phyloP scores from a whole-genome alignment of 75 land plant species.

The Adiantum capillusveneris region DNA sequence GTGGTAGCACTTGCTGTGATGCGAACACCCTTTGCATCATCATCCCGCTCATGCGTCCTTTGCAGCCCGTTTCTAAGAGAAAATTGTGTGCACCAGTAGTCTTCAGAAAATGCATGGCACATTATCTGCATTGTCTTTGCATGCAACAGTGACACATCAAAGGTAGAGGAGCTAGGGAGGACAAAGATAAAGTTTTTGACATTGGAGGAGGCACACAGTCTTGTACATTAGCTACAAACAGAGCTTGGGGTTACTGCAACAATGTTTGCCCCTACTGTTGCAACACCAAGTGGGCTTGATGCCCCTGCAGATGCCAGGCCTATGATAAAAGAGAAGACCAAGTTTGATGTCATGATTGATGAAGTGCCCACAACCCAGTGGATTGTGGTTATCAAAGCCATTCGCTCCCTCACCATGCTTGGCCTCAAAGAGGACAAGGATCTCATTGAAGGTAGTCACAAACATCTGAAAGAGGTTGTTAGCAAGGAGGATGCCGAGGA shows the following conservation, averaged over 20 bases:
- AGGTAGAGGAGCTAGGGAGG: constrained; percentile 40
- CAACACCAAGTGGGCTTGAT: neutral
- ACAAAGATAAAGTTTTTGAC: constrained; percentile 34
- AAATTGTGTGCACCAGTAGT: too few relatives aligned
- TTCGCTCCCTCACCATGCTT: constrained; percentile 63
- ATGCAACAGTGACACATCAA: constrained; percentile 19
- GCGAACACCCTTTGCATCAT: too few relatives aligned
- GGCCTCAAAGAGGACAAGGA: constrained; percentile 96
- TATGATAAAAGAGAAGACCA: constrained; percentile 67
- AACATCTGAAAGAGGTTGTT: constrained; percentile 70
- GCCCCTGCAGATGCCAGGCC: constrained; percentile 36
- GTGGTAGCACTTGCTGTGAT: too few relatives aligned
- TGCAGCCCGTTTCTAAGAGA: too few relatives aligned
- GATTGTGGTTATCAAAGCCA: constrained; percentile 71
- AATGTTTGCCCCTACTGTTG: constrained; percentile 1
- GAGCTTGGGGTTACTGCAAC: constrained; percentile 69
- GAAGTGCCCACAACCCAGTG: constrained; percentile 69
- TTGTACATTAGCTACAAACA: constrained; percentile 55
- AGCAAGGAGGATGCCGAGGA: constrained; percentile 88
- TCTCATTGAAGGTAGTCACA: constrained; percentile 80
- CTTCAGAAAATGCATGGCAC: too few relatives aligned
- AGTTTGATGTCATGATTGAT: constrained; percentile 73
- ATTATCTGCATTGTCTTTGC: too few relatives aligned
- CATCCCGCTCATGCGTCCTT: too few relatives aligned
- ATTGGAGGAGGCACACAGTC: constrained; percentile 45